Evolutionary conservation across 257 asterid species (phyloP).

Genomic region (Scutellaria minor): DNA sequence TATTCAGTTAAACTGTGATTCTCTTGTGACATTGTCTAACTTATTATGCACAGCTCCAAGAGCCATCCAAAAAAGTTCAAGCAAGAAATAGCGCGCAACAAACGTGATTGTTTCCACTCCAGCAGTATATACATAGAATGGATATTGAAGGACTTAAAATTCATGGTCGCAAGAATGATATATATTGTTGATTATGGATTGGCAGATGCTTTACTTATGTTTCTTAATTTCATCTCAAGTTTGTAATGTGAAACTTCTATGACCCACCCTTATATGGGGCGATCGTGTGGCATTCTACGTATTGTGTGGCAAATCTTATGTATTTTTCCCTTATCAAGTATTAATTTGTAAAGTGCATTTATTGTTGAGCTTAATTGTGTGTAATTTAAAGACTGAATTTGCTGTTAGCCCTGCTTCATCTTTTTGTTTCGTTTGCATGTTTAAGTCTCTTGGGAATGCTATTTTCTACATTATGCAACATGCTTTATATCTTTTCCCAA

Average conservation of each 20-base stretch:
- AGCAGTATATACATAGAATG: slow-evolving; percentile 6
- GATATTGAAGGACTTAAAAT: not conserved
- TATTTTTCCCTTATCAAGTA: not conserved
- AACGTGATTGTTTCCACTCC: slow-evolving; percentile 25
- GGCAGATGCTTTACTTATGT: slow-evolving; percentile 21
- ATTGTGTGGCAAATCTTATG: slow-evolving; percentile 17
- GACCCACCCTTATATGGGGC: slow-evolving; percentile 17
- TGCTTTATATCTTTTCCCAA: too few relatives aligned
- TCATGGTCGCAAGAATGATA: not conserved
- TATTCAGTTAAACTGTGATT: not conserved
- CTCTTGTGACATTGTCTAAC: slow-evolving; percentile 20
- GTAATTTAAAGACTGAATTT: slow-evolving; percentile 22
- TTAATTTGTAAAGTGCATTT: slow-evolving; percentile 33
- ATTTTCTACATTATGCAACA: too few relatives aligned
- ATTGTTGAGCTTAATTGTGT: slow-evolving; percentile 22
- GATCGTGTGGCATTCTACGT: not conserved
- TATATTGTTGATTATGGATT: slow-evolving; percentile 29
- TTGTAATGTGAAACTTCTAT: not conserved
- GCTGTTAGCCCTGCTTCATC: not conserved
- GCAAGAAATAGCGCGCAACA: slow-evolving; percentile 24
- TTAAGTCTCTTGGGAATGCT: not conserved
- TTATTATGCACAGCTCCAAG: slow-evolving; percentile 35
- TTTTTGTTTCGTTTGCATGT: not conserved
- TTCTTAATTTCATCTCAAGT: not conserved
- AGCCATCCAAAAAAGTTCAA: slow-evolving; percentile 33